Evolutionary conservation across 78 protist genomes (phyloP).

Genomic region (Polysphondylium violaceum): DNA sequence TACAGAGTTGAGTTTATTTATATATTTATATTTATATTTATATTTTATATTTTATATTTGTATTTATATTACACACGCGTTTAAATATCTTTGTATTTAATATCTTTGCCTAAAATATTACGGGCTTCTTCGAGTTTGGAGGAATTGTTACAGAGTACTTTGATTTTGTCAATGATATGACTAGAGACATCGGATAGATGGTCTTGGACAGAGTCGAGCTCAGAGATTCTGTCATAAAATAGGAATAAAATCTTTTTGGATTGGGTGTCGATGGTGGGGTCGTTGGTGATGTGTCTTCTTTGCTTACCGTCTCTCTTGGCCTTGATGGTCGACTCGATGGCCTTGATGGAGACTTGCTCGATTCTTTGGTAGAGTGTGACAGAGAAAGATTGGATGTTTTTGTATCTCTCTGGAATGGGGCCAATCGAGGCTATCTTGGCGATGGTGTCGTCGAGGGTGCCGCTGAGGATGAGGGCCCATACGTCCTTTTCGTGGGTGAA

Average conservation of each 20-base stretch:
- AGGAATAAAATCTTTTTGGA: conserved; percentile 22
- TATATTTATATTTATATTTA: no score
- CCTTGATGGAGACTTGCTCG: not conserved
- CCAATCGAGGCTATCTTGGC: conserved; percentile 17
- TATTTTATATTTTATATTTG: no score
- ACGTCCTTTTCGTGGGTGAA: conserved; percentile 34
- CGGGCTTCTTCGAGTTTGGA: conserved; percentile 40
- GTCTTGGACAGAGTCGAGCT: not conserved
- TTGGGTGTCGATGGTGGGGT: not conserved
- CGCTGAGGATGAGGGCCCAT: conserved; percentile 22
- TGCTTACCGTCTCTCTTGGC: conserved; percentile 21
- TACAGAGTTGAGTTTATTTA: no score
- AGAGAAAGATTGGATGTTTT: conserved; percentile 16
- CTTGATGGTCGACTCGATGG: conserved; percentile 9
- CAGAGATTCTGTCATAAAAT: conserved; percentile 35
- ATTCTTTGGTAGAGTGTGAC: not conserved
- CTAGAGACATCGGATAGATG: conserved; percentile 14
- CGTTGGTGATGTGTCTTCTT: conserved; percentile 14
- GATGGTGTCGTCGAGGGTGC: conserved; percentile 36
- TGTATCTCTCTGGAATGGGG: not conserved
- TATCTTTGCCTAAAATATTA: conserved; percentile 20
- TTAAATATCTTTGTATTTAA: not conserved
- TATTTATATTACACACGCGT: no score
- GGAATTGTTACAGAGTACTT: not conserved
- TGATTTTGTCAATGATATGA: conserved; percentile 8